These are phyloP conservation scores for Trametes sanguinea DNA, from an alignment of 768 basidiomycete genomes.

Conservation along the genomic window DNA sequence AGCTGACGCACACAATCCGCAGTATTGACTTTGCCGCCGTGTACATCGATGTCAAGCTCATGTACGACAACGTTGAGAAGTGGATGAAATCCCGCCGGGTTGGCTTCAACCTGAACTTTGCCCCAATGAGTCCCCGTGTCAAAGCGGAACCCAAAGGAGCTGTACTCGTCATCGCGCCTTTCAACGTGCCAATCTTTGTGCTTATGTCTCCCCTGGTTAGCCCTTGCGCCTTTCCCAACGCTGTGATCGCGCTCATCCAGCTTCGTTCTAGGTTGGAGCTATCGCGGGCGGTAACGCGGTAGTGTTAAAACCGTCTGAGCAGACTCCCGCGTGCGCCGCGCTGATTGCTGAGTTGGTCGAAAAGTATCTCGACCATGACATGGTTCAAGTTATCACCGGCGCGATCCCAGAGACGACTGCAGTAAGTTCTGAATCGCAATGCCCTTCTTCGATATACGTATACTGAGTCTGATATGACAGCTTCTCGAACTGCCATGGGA, in stretches of 20 bases:
- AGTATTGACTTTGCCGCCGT: constrained; percentile 64
- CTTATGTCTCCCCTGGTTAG: constrained; percentile 58
- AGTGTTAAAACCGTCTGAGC: constrained; percentile 77
- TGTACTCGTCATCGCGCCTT: constrained; percentile 68
- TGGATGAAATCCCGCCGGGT: constrained; percentile 72
- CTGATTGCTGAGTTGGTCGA: constrained; percentile 69
- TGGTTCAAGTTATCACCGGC: constrained; percentile 74
- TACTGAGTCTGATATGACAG: constrained; percentile 35
- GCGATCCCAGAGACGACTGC: constrained; percentile 63
- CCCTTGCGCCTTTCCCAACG: neutral
- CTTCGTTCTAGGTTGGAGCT: constrained; percentile 50
- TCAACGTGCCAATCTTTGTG: constrained; percentile 74
- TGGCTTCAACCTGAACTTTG: constrained; percentile 56
- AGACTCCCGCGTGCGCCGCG: constrained; percentile 52
- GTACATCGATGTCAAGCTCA: constrained; percentile 53
- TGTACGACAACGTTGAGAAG: constrained; percentile 65
- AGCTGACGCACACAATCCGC: neutral
- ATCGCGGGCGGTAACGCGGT: constrained; percentile 78
- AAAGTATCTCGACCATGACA: constrained; percentile 71
- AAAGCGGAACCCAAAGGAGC: constrained; percentile 79
- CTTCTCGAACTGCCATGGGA: constrained; percentile 74
- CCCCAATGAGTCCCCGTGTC: constrained; percentile 61
- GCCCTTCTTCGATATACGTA: neutral
- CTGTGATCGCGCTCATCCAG: neutral
- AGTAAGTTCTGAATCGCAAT: constrained; percentile 28